These are phyloP conservation scores for Arthrobotrys musiformis DNA, from an alignment of 2,329 filamentous ascomycete species.

Conservation along the genomic window DNA sequence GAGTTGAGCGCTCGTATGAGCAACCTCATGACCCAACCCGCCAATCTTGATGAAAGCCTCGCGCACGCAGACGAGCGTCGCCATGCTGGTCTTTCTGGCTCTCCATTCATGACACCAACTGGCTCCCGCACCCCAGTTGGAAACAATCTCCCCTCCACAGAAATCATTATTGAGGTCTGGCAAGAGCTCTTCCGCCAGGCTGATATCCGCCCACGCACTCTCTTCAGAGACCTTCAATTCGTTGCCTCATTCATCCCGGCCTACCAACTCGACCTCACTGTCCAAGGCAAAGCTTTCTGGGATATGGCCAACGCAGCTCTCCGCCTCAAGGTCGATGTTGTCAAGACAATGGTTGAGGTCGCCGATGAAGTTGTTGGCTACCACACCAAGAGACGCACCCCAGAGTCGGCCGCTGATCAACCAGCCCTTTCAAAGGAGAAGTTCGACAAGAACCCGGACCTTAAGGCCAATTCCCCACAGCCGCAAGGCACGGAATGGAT, in stretches of 20 bases:
- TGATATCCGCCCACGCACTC: slow-evolving; percentile 77
- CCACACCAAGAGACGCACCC: slow-evolving; percentile 73
- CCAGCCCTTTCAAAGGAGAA: slow-evolving; percentile 56
- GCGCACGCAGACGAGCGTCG: slow-evolving; percentile 76
- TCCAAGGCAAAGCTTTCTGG: slow-evolving; percentile 81
- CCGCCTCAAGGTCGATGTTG: slow-evolving; percentile 87
- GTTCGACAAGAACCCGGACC: slow-evolving; percentile 60
- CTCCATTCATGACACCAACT: slow-evolving; percentile 59
- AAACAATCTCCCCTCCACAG: slow-evolving; percentile 66
- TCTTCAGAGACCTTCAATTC: slow-evolving; percentile 84
- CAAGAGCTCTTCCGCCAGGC: slow-evolving; percentile 75
- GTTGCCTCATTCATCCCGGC: slow-evolving; percentile 75
- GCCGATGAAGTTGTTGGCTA: slow-evolving; percentile 76
- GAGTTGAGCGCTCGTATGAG: slow-evolving; percentile 65
- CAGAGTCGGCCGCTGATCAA: slow-evolving; percentile 56
- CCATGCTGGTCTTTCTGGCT: slow-evolving; percentile 62
- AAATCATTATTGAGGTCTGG: slow-evolving; percentile 74
- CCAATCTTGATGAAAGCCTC: slow-evolving; percentile 73
- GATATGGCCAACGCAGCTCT: slow-evolving; percentile 88
- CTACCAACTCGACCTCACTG: slow-evolving; percentile 71
- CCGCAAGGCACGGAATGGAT: slow-evolving; percentile 58
- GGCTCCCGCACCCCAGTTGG: slow-evolving; percentile 57
- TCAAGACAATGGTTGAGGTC: slow-evolving; percentile 82
- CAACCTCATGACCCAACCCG: slow-evolving; percentile 63
- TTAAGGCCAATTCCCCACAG: slow-evolving; percentile 56